Percentiles rank a stretch among this genome's conserved stretches.
Evolutionary conservation across 306 rosid genomes (phyloP).

Genomic region (Pueraria montana): DNA sequence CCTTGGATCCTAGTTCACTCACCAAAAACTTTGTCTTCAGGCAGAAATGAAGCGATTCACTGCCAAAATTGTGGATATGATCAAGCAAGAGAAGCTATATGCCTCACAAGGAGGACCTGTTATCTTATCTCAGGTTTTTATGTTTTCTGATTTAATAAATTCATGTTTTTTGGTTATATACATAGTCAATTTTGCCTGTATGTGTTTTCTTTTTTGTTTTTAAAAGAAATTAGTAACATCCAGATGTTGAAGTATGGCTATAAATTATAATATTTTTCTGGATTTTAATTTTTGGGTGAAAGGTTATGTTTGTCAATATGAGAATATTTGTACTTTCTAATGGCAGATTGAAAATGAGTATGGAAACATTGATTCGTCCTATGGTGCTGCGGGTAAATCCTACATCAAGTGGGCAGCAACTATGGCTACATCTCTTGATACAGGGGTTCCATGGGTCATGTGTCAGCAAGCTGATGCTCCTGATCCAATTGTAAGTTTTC

Average conservation of each 20-base stretch:
- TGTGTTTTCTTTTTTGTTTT: background rate
- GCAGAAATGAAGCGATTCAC: conserved; percentile 93
- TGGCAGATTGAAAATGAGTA: conserved; percentile 95
- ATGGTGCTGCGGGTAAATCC: conserved; percentile 81
- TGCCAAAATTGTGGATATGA: conserved; percentile 83
- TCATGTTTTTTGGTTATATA: background rate
- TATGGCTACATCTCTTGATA: conserved; percentile 91
- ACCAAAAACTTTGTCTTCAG: conserved; percentile 57
- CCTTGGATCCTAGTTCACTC: conserved; percentile 25
- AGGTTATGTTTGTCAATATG: conserved; percentile 11
- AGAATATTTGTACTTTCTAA: conserved; percentile 26
- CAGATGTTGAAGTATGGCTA: background rate
- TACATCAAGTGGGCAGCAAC: conserved; percentile 92
- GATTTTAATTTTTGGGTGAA: background rate
- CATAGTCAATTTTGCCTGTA: background rate
- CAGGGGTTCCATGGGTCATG: conserved; percentile 99
- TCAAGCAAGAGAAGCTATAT: conserved; percentile 89
- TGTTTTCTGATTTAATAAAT: background rate
- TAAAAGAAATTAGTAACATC: background rate
- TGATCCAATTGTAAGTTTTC: conserved; percentile 80
- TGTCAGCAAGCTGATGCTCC: conserved; percentile 98
- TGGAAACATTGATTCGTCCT: conserved; percentile 69
- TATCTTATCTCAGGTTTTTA: conserved; percentile 89
- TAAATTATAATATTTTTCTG: background rate
- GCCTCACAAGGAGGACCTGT: conserved; percentile 99